Percentiles rank a stretch among this genome's conserved stretches.
These are phyloP conservation scores for Nicotiana noctiflora DNA, from an alignment of 257 asterid genomes.

Conservation along the genomic window DNA sequence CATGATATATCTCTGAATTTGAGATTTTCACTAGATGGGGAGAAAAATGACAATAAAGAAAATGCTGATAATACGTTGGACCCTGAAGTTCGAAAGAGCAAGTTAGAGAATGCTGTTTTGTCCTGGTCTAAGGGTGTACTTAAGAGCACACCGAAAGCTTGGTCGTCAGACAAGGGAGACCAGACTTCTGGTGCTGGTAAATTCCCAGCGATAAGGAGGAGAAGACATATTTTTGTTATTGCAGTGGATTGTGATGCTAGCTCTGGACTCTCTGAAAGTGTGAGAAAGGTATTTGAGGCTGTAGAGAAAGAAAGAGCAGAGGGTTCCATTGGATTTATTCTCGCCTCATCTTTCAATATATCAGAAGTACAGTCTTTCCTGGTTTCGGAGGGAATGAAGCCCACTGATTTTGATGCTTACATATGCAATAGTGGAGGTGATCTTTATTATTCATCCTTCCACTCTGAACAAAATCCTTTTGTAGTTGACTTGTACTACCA, in stretches of 20 bases:
- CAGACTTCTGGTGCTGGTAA: slow-evolving; percentile 55
- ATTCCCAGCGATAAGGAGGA: slow-evolving; percentile 91
- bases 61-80: slow-evolving; percentile 48
- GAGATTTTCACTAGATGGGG: slow-evolving; percentile 87
- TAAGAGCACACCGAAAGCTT: slow-evolving; percentile 47
- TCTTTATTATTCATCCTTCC: slow-evolving; percentile 75
- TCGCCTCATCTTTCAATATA: slow-evolving; percentile 76
- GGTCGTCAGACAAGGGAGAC: slow-evolving; percentile 50
- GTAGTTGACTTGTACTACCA: slow-evolving; percentile 95
- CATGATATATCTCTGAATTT: slow-evolving; percentile 95
- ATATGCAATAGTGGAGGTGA: slow-evolving; percentile 98
- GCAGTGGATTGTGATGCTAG: slow-evolving; percentile 72
- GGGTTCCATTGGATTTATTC: slow-evolving; percentile 78
- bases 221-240: slow-evolving; percentile 70
- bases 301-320: slow-evolving; percentile 66
- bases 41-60: slow-evolving; percentile 51
- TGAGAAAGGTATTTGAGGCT: slow-evolving; percentile 65
- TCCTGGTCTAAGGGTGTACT: slow-evolving; percentile 61
- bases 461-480: slow-evolving; percentile 71
- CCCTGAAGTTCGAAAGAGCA: slow-evolving; percentile 54
- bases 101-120: slow-evolving; percentile 72
- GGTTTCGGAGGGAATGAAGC: slow-evolving; percentile 58
- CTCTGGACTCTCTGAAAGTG: slow-evolving; percentile 69
- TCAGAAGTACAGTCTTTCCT: slow-evolving; percentile 57
- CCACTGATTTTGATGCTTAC: slow-evolving; percentile 85